A percentile compares a stretch with the other conserved stretches of the same genome.
These are phyloP conservation scores for Fonsecaea erecta DNA, from an alignment of 2,329 filamentous ascomycete genomes.

Conservation along the genomic window DNA sequence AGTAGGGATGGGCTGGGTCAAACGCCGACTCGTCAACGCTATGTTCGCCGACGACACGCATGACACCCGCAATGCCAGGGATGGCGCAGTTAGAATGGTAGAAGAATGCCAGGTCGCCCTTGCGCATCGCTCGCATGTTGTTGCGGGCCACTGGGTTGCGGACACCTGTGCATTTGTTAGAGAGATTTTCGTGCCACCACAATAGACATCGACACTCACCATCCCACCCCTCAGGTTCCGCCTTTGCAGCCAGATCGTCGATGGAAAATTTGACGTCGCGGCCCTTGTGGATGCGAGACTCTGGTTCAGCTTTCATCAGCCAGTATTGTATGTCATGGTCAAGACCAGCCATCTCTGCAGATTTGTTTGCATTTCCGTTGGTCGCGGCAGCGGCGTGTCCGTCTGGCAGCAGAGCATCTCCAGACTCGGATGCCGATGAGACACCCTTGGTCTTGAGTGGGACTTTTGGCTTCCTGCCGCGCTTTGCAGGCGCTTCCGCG, in stretches of 20 bases:
- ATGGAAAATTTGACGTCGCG: slow-evolving; percentile 92
- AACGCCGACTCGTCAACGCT: slow-evolving; percentile 78
- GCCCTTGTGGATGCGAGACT: slow-evolving; percentile 82
- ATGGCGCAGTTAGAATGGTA: slow-evolving; percentile 94
- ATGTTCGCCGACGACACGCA: slow-evolving; percentile 87
- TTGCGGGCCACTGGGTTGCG: slow-evolving; percentile 67
- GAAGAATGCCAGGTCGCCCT: slow-evolving; percentile 91
- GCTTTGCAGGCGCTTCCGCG: slow-evolving; percentile 5
- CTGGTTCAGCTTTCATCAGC: slow-evolving; percentile 88
- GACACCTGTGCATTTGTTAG: slow-evolving; percentile 28
- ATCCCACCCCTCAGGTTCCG: slow-evolving; percentile 86
- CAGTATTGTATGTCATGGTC: slow-evolving; percentile 62
- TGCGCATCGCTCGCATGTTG: slow-evolving; percentile 88
- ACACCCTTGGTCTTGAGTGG: neutral
- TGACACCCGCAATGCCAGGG: slow-evolving; percentile 82
- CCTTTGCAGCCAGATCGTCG: slow-evolving; percentile 77
- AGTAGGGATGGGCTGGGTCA: slow-evolving; percentile 75
- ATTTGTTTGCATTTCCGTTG: slow-evolving; percentile 20
- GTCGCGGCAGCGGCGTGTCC: slow-evolving; percentile 24
- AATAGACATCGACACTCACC: slow-evolving; percentile 59
- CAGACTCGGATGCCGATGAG: neutral
- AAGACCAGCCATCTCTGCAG: slow-evolving; percentile 15
- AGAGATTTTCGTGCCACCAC: neutral
- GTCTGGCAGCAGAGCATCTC: slow-evolving; percentile 3
- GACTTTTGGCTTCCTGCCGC: slow-evolving; percentile 9